Conservation (phyloP, 441 rosid species). For the Gossypium gossypioides region DNA sequence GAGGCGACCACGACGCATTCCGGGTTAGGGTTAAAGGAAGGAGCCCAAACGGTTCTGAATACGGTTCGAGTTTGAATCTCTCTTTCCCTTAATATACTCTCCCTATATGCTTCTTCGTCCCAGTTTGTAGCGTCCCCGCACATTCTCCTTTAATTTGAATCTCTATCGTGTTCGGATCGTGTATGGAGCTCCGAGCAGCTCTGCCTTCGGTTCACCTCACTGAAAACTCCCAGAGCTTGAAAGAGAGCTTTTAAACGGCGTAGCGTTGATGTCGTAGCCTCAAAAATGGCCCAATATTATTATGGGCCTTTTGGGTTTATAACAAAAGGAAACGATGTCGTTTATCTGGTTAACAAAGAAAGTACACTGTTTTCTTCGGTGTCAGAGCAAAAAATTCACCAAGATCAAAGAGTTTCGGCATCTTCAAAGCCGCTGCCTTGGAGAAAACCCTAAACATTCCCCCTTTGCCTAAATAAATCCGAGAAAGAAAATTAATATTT, state of each 20-base stretch:
- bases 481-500: not conserved
- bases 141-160: slow-evolving; percentile 27
- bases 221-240: not conserved
- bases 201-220: not conserved
- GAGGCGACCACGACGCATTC: slow-evolving; percentile 56
- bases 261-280: not conserved
- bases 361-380: not conserved
- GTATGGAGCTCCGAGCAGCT: not conserved
- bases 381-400: not conserved
- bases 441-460: slow-evolving; percentile 14
- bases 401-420: slow-evolving; percentile 3
- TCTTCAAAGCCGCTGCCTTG: slow-evolving; percentile 13
- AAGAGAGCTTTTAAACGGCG: not conserved
- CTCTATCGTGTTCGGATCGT: not conserved
- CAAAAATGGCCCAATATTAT: not conserved
- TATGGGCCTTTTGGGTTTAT: not conserved
- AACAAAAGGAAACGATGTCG: not conserved
- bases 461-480: not conserved
- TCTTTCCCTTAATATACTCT: slow-evolving; percentile 55
- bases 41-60: slow-evolving; percentile 74
- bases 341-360: not conserved
- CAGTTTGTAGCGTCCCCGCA: slow-evolving; percentile 66
- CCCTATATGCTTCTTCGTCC: slow-evolving; percentile 69
- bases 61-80: slow-evolving; percentile 61
- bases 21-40: slow-evolving; percentile 44